Evolutionary conservation across 2,329 filamentous ascomycete species (phyloP), one percentile per base, ranked within the genome.

Genomic region (Penicillium sp.): DNA sequence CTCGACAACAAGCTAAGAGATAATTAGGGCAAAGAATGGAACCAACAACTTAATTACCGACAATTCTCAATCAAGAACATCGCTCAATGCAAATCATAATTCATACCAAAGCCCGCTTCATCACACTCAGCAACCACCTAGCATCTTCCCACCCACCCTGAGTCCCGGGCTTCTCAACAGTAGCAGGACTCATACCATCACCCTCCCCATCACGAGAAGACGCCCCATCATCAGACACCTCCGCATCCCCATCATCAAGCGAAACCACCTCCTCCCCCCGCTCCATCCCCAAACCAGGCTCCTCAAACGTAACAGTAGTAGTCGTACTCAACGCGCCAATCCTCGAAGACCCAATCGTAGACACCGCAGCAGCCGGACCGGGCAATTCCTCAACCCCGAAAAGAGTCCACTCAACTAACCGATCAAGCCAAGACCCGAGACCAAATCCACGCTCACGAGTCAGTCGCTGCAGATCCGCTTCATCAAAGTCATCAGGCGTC

Each of bases 91-190:
- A 44, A 33, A 25, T 49, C 46, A 28, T 30, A 37, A 8, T 44
- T 63, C 50, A 66, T 57, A 64, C 52, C 16, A 71, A 53, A n/a
- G 66, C 62, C 40, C 60, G 64, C 50, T 63, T 71, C 42, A 80
- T 77, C 35, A 80, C 74, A 41, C 77, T 77, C 49, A 83, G 64
- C 50, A 83, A 60, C 80, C 80, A 83, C 27, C 75, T 74, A 28
- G 77, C 79, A 68, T 83, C 80, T 52, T 77, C 73, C 80, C 80
- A 83, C 0, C 78, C 78, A 4, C 77, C 78, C 14, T 64, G 54
- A 2, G 65, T 61, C 6, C 68, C 66, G 2, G 68, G 60, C 25
- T 65, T 72, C 49, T 74, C 70, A 35, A 67, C 61, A 25, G 53
- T 13, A 2, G 38, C 37, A 22, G 49, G 1, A 34, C 5, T 11